Base-by-base conservation (phyloP, 2,329 filamentous ascomycete species). In the Stenocarpella maydis region DNA sequence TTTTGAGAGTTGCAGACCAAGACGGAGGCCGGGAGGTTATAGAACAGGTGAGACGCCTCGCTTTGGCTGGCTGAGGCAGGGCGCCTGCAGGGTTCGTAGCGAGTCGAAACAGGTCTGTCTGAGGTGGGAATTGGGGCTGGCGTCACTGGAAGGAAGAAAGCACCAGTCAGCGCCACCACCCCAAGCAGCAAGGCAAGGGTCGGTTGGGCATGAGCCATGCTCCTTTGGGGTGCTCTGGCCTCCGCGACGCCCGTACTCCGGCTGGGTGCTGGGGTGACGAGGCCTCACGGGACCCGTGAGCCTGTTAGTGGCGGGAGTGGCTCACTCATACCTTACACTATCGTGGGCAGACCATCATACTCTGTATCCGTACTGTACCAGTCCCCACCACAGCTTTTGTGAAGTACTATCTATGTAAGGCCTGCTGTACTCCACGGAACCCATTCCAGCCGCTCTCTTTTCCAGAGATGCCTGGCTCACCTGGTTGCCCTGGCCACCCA, bases 51-150 rank as follows among this genome's bases (percentile, higher is more conserved):
- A 67, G 65, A 67, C 65, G 52, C 65, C 41, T 67, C 53, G 52
- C 64, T 67, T 37, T 49, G 41, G 65, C 52, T 58, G 58, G 52
- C 64, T 67, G 64, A 67, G 52, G 64, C 64, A 67, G 64, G 41
- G 37, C 50, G 45, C 52, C 49, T 55, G 64, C 64, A 67, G 64
- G 64, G 64, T 67, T 67, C 15, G 45, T 55, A 19, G 52, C 52
- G 52, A 67, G 49, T 55, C 65, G 52, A 67, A 67, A 67, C 65
- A 54, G 65, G 65, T 58, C 58, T 63, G 58, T 63, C 65, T 67
- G 54, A 67, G 52, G 41, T 67, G 61, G 61, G 47, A 53, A 53
- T 50, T 53, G 34, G 61, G 61, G 61, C 61, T 50, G 61, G 47
- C 61, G 61, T 65, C 61, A 52, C 31, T 65, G 61, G n/a, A 43